Evolutionary conservation across 441 rosid genomes (phyloP).

Genomic region (Euphorbia schlechtendalii): DNA sequence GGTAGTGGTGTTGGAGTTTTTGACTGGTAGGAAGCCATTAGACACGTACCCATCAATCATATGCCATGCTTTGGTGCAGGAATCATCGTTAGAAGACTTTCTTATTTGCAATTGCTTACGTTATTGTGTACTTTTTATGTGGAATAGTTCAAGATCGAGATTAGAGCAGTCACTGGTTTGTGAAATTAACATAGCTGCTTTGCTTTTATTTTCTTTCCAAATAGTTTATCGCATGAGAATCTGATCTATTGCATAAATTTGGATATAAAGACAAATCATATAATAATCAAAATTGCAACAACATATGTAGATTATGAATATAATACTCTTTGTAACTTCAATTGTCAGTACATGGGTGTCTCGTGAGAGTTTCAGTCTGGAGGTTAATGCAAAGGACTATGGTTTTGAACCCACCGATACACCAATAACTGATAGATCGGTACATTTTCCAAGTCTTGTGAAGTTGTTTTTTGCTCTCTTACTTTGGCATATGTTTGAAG

Average conservation of each 20-base stretch:
- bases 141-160: slow-evolving; percentile 64
- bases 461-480: background rate
- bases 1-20: slow-evolving; percentile 91
- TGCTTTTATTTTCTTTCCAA: too few relatives aligned
- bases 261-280: background rate
- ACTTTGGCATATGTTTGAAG: background rate
- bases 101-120: slow-evolving; percentile 2
- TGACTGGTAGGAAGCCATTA: slow-evolving; percentile 94
- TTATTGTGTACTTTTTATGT: too few relatives aligned
- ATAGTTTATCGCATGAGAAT: too few relatives aligned
- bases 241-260: too few relatives aligned
- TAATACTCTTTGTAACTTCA: too few relatives aligned
- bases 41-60: slow-evolving; percentile 54
- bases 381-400: too few relatives aligned
- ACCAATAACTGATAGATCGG: slow-evolving; percentile 97
- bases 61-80: slow-evolving; percentile 7
- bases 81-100: too few relatives aligned
- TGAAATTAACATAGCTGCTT: slow-evolving; percentile 5
- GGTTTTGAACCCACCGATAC: slow-evolving; percentile 86
- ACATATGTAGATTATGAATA: slow-evolving; percentile 24
- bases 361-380: too few relatives aligned
- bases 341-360: too few relatives aligned
- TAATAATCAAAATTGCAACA: too few relatives aligned
- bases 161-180: slow-evolving; percentile 85
- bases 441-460: slow-evolving; percentile 24